phyloP scores from a whole-genome alignment of 2,329 filamentous ascomycete genomes.

The Pestalotiopsis sp. region DNA sequence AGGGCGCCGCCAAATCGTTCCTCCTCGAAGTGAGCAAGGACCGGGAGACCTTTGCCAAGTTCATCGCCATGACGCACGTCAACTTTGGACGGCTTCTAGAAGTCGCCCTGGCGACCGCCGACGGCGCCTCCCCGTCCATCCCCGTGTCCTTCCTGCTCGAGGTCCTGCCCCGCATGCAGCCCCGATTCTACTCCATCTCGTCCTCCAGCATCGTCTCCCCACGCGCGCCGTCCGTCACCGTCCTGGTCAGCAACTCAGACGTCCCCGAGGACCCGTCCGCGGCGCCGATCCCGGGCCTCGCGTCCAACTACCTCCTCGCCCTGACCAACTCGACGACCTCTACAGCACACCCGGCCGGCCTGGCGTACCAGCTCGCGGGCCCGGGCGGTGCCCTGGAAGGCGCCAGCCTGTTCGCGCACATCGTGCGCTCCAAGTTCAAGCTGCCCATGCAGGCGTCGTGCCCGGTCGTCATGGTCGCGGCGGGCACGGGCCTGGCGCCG shows the following conservation, averaged over 20 bases:
- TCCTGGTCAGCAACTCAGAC: constrained; percentile 36
- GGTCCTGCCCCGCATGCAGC: constrained; percentile 58
- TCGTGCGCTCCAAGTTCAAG: constrained; percentile 46
- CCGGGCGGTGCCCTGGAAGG: background rate
- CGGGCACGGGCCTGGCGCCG: constrained; percentile 54
- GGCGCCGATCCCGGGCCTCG: constrained; percentile 6
- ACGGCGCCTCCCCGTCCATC: constrained; percentile 39
- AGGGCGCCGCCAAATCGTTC: constrained; percentile 28
- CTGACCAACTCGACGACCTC: background rate
- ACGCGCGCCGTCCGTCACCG: constrained; percentile 44
- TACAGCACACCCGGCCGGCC: background rate
- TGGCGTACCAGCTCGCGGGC: constrained; percentile 1
- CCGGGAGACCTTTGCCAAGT: constrained; percentile 34
- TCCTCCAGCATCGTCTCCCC: constrained; percentile 48
- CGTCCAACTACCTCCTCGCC: constrained; percentile 9
- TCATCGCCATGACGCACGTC: constrained; percentile 33
- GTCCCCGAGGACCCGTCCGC: background rate
- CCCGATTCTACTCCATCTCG: constrained; percentile 62
- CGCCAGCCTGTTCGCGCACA: constrained; percentile 14
- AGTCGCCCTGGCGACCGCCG: constrained; percentile 21
- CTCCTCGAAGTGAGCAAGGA: constrained; percentile 33
- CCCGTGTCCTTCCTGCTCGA: constrained; percentile 57
- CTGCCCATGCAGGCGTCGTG: constrained; percentile 40
- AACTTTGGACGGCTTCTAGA: constrained; percentile 39
- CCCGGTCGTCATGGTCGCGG: constrained; percentile 52